Evolutionary conservation across 805 yeast genomes (phyloP), one percentile per base, ranked within the genome.

Genomic region (Candida schatavii): DNA sequence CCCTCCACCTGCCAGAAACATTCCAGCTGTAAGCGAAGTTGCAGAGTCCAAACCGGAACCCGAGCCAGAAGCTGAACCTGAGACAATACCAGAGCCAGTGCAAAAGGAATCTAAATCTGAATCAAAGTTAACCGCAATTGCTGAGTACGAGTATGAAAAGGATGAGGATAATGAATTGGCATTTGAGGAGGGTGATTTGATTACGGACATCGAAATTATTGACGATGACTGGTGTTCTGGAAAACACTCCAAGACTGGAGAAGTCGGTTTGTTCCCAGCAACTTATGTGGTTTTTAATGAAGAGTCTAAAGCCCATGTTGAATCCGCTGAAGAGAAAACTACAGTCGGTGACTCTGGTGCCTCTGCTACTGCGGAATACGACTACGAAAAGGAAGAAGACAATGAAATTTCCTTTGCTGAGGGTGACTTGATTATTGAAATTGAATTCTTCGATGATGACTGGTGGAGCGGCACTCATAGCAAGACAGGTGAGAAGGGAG

Each of bases 381-480:
- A 82, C 52, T 90, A 91, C 60, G 96, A 85, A 39, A 96, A 95
- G 25, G 83, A 83, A 21, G 99, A 93, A 65, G 96, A 85, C 49
- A 93, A 90, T 57, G 99, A 93, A 66, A 72, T 93, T 45, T 76
- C 80, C 2, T 93, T 93, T 62, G 76, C 70, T 19, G 96, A 88
- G 58, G 95, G 91, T 40, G 98, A 88, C 51, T 55, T 73, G 45
- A 88, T 93, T 47, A 70, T 80, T 15, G 85, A 88, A 45, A 85
- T 93, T 47, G 95, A 89, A 52, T 85, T 87, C 61, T 85, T 87
- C 14, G 96, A 89, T 54, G 96, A 88, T 35, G 96, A 88, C 59
- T 93, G 99, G 99, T 93, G 98, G 98, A 73, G 85, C 41, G 99
- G 99, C 39, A 81, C 78, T 47, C 74, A 83, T 52, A 43, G 59